Conservation (phyloP, 345 rosid species). For the Aquilaria yunnanensis region DNA sequence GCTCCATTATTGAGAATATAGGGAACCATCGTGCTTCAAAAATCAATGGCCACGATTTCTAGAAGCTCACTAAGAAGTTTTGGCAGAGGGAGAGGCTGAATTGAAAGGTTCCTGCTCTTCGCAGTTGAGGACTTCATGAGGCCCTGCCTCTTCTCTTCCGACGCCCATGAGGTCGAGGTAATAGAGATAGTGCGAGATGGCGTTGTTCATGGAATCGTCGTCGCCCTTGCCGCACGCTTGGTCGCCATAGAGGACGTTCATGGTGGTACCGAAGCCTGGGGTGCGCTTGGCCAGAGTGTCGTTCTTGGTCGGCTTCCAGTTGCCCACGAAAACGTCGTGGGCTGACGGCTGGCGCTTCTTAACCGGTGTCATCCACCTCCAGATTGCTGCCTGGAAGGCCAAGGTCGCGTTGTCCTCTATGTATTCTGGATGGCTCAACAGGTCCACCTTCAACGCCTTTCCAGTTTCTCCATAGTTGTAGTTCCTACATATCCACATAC, state of each 20-base stretch:
- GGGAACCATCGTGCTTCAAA: too few species aligned
- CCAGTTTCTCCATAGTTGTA: conserved; percentile 81
- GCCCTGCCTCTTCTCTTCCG: conserved; percentile 87
- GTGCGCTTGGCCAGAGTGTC: conserved; percentile 64
- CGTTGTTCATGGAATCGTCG: conserved; percentile 73
- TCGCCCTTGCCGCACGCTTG: conserved; percentile 62
- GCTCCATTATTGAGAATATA: too few species aligned
- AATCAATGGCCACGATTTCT: neutral
- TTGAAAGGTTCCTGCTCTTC: conserved; percentile 63
- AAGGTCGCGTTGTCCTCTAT: conserved; percentile 70
- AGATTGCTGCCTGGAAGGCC: conserved; percentile 73
- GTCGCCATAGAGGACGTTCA: conserved; percentile 73
- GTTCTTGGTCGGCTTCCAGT: conserved; percentile 81
- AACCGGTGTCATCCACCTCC: conserved; percentile 89
- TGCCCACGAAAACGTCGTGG: conserved; percentile 67
- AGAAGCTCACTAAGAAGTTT: conserved; percentile 32
- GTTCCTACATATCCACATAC: conserved; percentile 37
- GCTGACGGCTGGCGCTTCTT: conserved; percentile 77
- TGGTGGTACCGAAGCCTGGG: conserved; percentile 78
- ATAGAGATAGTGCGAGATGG: conserved; percentile 60
- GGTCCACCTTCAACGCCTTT: conserved; percentile 60
- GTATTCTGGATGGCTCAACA: conserved; percentile 65
- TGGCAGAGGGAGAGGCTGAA: conserved; percentile 24
- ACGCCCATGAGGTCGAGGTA: conserved; percentile 84
- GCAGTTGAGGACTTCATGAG: conserved; percentile 66